Evolutionary conservation across 1,284 basidiomycete genomes (phyloP).

Genomic region (Ceraceosorus bombacis): DNA sequence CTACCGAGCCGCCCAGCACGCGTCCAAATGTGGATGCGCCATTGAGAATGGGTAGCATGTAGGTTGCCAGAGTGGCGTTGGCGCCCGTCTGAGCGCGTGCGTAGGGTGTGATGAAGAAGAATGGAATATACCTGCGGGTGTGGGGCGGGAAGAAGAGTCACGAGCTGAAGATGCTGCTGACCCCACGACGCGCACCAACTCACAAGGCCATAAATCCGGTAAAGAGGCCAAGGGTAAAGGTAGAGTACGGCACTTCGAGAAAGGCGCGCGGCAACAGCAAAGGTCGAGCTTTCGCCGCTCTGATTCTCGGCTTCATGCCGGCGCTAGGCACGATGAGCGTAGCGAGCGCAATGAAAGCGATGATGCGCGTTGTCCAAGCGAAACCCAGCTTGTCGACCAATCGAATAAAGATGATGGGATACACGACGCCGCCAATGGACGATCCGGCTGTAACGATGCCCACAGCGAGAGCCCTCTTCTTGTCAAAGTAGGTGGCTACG

Average conservation of each 20-base stretch:
- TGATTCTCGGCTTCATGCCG: constrained; percentile 1
- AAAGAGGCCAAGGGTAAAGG: background rate
- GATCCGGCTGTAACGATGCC: constrained; percentile 26
- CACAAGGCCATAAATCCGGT: background rate
- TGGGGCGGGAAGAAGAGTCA: constrained; percentile 22
- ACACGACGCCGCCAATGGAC: constrained; percentile 28
- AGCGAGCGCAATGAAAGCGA: constrained; percentile 20
- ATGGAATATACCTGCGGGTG: background rate
- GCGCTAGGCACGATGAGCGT: constrained; percentile 10
- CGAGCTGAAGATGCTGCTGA: constrained; percentile 17
- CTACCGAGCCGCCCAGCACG: constrained; percentile 7
- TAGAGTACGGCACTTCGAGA: background rate
- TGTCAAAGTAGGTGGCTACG: constrained; percentile 7
- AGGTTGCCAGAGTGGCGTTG: background rate
- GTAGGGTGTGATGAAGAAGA: background rate
- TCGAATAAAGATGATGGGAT: constrained; percentile 24
- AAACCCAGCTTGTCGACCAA: constrained; percentile 23
- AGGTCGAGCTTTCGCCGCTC: constrained; percentile 4
- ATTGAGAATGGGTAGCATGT: background rate
- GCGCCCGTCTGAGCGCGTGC: background rate
- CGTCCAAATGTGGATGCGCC: constrained; percentile 14
- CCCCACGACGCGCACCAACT: constrained; percentile 15
- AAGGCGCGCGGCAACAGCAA: background rate
- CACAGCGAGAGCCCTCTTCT: constrained; percentile 5
- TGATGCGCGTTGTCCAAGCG: constrained; percentile 24